Conservation (phyloP, 176 grass and related monocot species). For the Zizania latifolia region DNA sequence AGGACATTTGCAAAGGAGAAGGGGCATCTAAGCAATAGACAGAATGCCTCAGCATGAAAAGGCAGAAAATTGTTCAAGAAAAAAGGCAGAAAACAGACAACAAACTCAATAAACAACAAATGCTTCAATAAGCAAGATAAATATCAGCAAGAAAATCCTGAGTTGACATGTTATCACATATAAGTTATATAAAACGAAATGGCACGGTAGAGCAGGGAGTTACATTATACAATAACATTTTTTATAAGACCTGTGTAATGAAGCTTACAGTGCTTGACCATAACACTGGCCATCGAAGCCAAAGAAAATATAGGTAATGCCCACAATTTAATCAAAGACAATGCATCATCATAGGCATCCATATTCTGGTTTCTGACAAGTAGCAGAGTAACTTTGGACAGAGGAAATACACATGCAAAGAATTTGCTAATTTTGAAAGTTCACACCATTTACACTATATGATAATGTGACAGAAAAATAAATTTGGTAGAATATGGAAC, state of each 20-base stretch:
- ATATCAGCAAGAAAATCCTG: not conserved
- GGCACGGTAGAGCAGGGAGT: not conserved
- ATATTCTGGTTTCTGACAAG: not conserved
- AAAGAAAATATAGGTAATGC: not conserved
- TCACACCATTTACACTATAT: not conserved
- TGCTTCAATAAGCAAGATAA: not conserved
- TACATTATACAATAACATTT: too few species aligned
- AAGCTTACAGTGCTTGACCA: too few species aligned
- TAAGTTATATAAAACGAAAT: not conserved
- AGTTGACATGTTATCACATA: not conserved
- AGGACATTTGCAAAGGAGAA: not conserved
- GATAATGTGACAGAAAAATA: not conserved
- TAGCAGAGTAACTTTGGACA: not conserved
- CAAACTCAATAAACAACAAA: not conserved
- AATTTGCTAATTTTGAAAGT: not conserved
- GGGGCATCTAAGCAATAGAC: not conserved
- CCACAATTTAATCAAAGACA: not conserved
- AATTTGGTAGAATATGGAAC: not conserved
- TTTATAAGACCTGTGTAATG: too few species aligned
- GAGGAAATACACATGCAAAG: not conserved
- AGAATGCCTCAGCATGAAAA: too few species aligned
- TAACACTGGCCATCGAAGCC: not conserved
- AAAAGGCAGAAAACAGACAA: not conserved
- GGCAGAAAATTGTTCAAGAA: too few species aligned
- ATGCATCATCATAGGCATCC: too few species aligned